Base-by-base conservation (phyloP, 2,329 filamentous ascomycete species). In the Fusarium oxysporum region DNA sequence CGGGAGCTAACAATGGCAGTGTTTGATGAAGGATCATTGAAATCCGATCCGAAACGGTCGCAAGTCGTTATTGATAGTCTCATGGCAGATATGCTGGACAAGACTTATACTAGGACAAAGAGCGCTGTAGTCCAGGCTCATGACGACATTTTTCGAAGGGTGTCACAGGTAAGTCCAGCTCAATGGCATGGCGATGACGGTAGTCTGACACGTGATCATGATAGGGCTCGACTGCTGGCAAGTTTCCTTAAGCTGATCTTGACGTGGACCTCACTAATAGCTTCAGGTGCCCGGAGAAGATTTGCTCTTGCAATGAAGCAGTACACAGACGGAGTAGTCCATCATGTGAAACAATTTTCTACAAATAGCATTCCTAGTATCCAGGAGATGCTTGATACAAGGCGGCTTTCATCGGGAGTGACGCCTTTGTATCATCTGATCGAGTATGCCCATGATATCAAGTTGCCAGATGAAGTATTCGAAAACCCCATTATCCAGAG, bases 1-100 rank as follows among this genome's bases (percentile, higher is more conserved):
- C 1, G 7, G 8, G 1, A 19, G 21, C 41, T 68, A 3, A 68
- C 3, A 10, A 3, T 12, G 0, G 0, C 5, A 68, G 65, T 68
- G 43, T 68, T 68, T 3, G 65, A 68, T 25, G 65, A 68, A 40
- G 65, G 65, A 1, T 40, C 65, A n/a, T 40, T 68, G 19, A 68
- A 68, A 3, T n/a, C 35, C 8, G 65, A 67, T 11, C 65, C 48
- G 0, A 63, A 32, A 5, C 33, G 30, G 17, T 67, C 65, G 13
- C 64, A 68, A 8, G 33, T 55, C 5, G 56, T 68, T 1, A 33
- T 68, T 0, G 56, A 68, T 25, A 68, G 65, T 33, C 65, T 68
- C 4, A 68, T 68, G 65, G 64, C 64, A 28, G 43, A 68, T 7
- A 68, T 68, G 65, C 48, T 68, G 1, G 64, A 33, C 16, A 25